Evolutionary conservation across 2,329 filamentous ascomycete genomes (phyloP), one percentile per base, ranked within the genome.

Genomic region (Ampelomyces quisqualis): DNA sequence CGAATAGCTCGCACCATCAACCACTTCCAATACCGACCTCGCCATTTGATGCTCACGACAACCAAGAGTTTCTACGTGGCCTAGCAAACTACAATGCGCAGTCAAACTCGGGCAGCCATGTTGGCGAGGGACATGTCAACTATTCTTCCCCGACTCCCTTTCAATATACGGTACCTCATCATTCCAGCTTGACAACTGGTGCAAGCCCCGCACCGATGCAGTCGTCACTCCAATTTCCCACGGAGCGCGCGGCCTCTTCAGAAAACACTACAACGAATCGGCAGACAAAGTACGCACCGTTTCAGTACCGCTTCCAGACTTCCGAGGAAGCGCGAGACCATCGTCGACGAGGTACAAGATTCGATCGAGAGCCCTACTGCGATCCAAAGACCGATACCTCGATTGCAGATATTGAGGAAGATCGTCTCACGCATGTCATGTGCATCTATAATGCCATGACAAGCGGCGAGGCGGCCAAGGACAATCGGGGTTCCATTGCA

Each of bases 361-460:
- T 63, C 31, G 47, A 51, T 4, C 53, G 62, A 3, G 38, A 49
- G 10, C 59, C 64, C 1, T 63, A 65, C 37, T 49, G 48, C 9
- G 31, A 39, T 4, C 59, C 62, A 5, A 38, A 48, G 4, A 37
- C 40, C 4, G 63, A 67, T 20, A 19, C 37, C 2, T 49, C 58
- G 2, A 64, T 67, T 23, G 24, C 10, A 1, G 42, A 53, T n/a
- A 45, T 60, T 13, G 47, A 45, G 24, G 27, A 24, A 1, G 34
- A 53, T 22, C 43, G 63, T 40, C 11, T 44, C 50, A n/a, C 51
- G 55, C 5, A 65, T 62, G 62, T 49, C 11, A 47, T 55, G 18
- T 55, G 60, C 3, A 65, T 66, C 15, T 67, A 66, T 43, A 52
- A 62, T 19, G 64, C 64, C 6, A 66, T 66, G 64, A 53, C 53